Percentiles rank a stretch among this genome's conserved stretches.
phyloP scores from a whole-genome alignment of 441 rosid genomes.

The Bruguiera hainesii region DNA sequence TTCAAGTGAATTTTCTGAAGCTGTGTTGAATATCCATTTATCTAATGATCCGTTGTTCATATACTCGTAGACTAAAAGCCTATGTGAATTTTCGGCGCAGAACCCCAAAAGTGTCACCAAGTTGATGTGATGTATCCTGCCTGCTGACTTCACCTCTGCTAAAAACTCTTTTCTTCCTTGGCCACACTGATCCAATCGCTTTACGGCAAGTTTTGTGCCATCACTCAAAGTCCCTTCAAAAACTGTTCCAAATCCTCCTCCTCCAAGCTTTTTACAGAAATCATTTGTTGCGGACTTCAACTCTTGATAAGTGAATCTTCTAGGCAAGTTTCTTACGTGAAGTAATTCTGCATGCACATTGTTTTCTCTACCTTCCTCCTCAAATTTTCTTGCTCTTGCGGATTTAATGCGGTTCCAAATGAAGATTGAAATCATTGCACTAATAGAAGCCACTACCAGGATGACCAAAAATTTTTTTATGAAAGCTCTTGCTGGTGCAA shows the following conservation, averaged over 20 bases:
- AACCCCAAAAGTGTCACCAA: slow-evolving; percentile 7
- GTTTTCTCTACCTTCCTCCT: not conserved
- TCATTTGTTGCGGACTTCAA: slow-evolving; percentile 12
- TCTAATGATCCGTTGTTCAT: slow-evolving; percentile 18
- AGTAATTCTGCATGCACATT: slow-evolving; percentile 1
- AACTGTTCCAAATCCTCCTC: slow-evolving; percentile 19
- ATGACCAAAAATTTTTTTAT: not conserved
- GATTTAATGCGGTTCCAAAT: not conserved
- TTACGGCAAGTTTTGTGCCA: slow-evolving; percentile 14
- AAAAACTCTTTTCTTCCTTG: slow-evolving; percentile 17
- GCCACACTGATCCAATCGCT: slow-evolving; percentile 11
- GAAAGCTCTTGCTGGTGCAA: not conserved
- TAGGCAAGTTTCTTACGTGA: slow-evolving; percentile 1
- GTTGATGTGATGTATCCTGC: slow-evolving; percentile 9
- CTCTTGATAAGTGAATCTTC: slow-evolving; percentile 11
- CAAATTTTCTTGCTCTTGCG: not conserved
- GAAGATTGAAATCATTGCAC: not conserved
- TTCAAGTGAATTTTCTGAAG: not conserved
- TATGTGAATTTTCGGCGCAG: slow-evolving; percentile 14
- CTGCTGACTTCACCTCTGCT: slow-evolving; percentile 17
- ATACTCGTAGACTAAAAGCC: slow-evolving; percentile 16
- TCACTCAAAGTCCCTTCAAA: slow-evolving; percentile 12
- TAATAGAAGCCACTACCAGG: not conserved
- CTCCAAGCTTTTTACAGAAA: slow-evolving; percentile 8
- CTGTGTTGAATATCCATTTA: slow-evolving; percentile 11